A percentile compares a stretch with the other conserved stretches of the same genome.
These are phyloP conservation scores for Antarctomyces pellizariae DNA, from an alignment of 495 filamentous ascomycete genomes.

Conservation along the genomic window DNA sequence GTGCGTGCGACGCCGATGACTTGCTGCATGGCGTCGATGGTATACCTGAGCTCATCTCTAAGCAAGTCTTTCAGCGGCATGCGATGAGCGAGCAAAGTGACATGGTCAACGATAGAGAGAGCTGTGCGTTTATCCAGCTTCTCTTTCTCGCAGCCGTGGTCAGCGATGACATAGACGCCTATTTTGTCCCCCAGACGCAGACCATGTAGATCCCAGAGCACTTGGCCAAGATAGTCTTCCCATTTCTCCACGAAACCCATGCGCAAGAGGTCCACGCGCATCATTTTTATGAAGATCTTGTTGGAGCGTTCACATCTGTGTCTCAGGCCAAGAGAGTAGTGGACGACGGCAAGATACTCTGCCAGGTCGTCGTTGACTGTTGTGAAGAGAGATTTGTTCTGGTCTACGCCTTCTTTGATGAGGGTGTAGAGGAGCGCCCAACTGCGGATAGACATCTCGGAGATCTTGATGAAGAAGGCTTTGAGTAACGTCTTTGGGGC, in stretches of 20 bases:
- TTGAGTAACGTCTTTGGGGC: too few relatives aligned
- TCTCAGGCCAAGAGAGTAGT: constrained; percentile 67
- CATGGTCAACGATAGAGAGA: constrained; percentile 54
- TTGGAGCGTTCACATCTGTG: constrained; percentile 68
- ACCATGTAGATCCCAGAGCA: constrained; percentile 74
- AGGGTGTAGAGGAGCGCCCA: constrained; percentile 64
- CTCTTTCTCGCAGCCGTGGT: constrained; percentile 55
- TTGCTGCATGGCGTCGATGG: constrained; percentile 74
- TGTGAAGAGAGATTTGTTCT: constrained; percentile 36
- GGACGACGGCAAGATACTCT: constrained; percentile 51
- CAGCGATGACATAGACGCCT: constrained; percentile 38
- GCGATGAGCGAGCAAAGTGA: constrained; percentile 54
- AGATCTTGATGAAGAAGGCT: constrained; percentile 43
- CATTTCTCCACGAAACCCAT: constrained; percentile 38
- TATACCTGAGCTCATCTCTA: constrained; percentile 66
- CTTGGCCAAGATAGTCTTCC: constrained; percentile 60
- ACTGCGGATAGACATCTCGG: constrained; percentile 71
- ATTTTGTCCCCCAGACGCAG: constrained; percentile 54
- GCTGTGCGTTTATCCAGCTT: constrained; percentile 55
- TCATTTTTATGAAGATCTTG: constrained; percentile 68
- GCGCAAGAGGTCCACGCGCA: constrained; percentile 57
- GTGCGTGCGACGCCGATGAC: constrained; percentile 34
- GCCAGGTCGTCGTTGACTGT: constrained; percentile 43
- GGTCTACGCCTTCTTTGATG: constrained; percentile 46
- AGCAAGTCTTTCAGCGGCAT: constrained; percentile 80